Conservation (phyloP, 2,329 filamentous ascomycete genomes). For the Gnomoniopsis smithogilvyi region DNA sequence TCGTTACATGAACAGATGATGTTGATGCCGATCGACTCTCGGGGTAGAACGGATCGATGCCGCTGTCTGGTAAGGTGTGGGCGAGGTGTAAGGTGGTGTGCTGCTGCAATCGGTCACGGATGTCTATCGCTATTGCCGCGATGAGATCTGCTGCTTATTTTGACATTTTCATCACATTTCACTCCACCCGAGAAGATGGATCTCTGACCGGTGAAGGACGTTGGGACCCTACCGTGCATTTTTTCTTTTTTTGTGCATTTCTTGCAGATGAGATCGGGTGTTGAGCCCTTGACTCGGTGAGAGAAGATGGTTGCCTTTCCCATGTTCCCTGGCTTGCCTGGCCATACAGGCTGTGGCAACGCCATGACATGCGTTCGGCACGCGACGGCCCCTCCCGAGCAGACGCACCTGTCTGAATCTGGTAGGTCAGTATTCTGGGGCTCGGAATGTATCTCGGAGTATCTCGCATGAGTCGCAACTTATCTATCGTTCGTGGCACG, state of each 20-base stretch:
- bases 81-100: neutral
- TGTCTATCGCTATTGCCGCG: conserved; percentile 12
- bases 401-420: conserved; percentile 5
- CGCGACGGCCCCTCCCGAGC: conserved; percentile 17
- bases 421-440: neutral
- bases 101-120: conserved; percentile 7
- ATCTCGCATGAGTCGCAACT: neutral
- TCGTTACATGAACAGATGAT: neutral
- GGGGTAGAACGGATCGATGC: neutral
- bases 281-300: conserved; percentile 9
- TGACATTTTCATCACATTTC: conserved; percentile 12
- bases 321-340: conserved; percentile 6
- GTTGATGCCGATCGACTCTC: neutral
- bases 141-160: conserved; percentile 16
- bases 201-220: conserved; percentile 16
- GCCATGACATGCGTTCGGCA: conserved; percentile 11
- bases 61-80: neutral
- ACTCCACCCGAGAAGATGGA: conserved; percentile 7
- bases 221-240: neutral
- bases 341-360: neutral
- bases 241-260: conserved; percentile 8
- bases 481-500: neutral
- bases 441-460: neutral
- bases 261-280: conserved; percentile 14
- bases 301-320: conserved; percentile 11